Base-by-base conservation (phyloP, 352 stramenopile genomes). In the Globisporangium okanoganense region DNA sequence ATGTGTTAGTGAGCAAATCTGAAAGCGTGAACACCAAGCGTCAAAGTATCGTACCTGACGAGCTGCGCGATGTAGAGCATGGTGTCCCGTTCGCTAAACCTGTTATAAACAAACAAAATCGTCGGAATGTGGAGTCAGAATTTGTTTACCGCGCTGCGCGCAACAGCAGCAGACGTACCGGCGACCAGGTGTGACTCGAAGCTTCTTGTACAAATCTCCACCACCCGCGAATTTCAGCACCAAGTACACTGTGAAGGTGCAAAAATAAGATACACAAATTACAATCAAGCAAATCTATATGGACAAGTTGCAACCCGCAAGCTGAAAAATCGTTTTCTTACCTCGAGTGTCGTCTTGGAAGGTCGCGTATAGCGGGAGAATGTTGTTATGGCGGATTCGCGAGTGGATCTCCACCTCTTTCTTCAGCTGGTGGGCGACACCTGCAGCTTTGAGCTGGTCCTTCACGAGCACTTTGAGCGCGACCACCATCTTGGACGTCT, bases 331-430 rank as follows among this genome's bases (percentile, higher is more conserved):
- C 29, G 29, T 6, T 33, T n/a, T n/a, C 54, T 9, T 48, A 85
- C 76, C 76, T 62, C 80, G 79, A 8, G 70, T 87, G 40, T 81
- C 69, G 67, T 94, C 86, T 61, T 95, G 84, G 63, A 95, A 95
- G 6, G 78, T 90, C 14, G 82, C 87, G 65, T 94, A 92, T 22
- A 98, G 68, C 13, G 77, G 80, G 35, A 97, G 60, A 40, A 97
- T 96, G 65, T 96, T 88, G 52, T 79, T 68, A 64, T 97, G 88
- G 10, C 80, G 76, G 58, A 97, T 94, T 5, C 85, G 83, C 27
- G 79, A 94, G 60, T 97, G 92, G 61, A 98, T 94, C 61, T 97
- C 90, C 18, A 97, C 87, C 69, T 98, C 92, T 53, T 96, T 91
- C 38, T 76, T 68, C 2, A 97, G 73, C 51, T 96, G 88, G 29